Conservation (phyloP, 2,329 filamentous ascomycete genomes). For the Endoconidiophora polonica region DNA sequence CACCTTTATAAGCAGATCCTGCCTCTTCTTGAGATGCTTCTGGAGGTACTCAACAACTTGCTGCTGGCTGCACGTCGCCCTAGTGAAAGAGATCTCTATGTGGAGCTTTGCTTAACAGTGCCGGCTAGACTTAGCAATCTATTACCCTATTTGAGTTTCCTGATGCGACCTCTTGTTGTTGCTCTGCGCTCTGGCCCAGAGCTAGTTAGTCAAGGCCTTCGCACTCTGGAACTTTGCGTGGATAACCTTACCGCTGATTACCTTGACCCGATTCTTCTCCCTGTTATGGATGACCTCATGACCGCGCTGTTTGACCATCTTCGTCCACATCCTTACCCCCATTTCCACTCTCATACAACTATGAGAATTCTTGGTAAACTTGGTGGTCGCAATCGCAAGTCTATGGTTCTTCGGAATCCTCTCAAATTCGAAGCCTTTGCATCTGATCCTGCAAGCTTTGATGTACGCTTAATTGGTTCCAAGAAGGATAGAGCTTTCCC, state of each 20-base stretch:
- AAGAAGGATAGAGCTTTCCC: conserved; percentile 81
- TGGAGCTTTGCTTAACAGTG: conserved; percentile 91
- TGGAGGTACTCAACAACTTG: conserved; percentile 93
- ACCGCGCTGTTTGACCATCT: conserved; percentile 92
- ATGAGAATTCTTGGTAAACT: conserved; percentile 96
- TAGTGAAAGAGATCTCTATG: conserved; percentile 83
- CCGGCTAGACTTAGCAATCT: conserved; percentile 88
- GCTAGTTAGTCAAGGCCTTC: conserved; percentile 79
- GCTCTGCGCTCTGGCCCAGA: conserved; percentile 82
- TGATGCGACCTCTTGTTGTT: conserved; percentile 96
- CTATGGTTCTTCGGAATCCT: conserved; percentile 77
- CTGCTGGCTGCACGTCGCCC: conserved; percentile 81
- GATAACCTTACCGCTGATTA: conserved; percentile 98
- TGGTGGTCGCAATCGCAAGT: conserved; percentile 86
- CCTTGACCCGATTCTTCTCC: conserved; percentile 95
- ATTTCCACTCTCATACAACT: conserved; percentile 94
- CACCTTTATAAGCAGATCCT: conserved; percentile 96
- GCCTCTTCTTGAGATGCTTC: conserved; percentile 86
- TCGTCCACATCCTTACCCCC: conserved; percentile 82
- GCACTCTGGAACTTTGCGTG: conserved; percentile 89
- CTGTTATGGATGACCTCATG: conserved; percentile 97
- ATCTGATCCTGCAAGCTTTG: conserved; percentile 76
- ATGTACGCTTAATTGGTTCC: conserved; percentile 76
- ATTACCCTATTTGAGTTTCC: conserved; percentile 81
- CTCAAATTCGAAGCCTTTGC: conserved; percentile 70